Evolutionary conservation across 1,284 basidiomycete genomes (phyloP), one percentile per base, ranked within the genome.

Genomic region (Moesziomyces sp.): DNA sequence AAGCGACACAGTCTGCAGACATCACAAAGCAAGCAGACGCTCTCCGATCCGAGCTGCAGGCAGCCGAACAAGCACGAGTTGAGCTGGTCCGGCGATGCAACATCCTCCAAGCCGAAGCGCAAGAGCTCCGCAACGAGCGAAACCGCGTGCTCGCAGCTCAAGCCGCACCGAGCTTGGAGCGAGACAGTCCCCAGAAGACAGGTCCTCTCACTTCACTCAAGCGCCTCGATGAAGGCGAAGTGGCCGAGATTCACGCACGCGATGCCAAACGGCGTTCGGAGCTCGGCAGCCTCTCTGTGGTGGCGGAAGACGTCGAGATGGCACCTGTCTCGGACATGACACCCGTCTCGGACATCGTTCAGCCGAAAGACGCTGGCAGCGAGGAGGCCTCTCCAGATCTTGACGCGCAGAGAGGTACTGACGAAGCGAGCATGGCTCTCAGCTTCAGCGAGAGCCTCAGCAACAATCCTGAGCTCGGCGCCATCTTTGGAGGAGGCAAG

Each of bases 391-490:
- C n/a, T 58, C 58, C 5, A 40, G 28, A n/a, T 46, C 47, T 5
- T 7, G 26, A 28, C 6, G 26, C 5, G 26, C 26, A 28, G 8
- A 28, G 6, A 7, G 6, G 5, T 45, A 42, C 47, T 13, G 52
- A 30, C 5, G 56, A 58, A 26, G 45, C 40, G 14, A 55, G 48
- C 3, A 45, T 47, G 24, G 55, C 30, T 10, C 30, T 52, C 18
- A 68, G 65, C 45, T 62, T 62, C 33, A 59, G 56, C 40, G 63
- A 63, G 19, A 58, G 58, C 14, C 53, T 63, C 26, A 63, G 47
- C n/a, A 62, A 58, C 56, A 74, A 74, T 56, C 70, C 70, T 2
- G 70, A 74, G 46, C 65, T 74, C 13, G 70, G 69, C 23, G 64
- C 65, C 24, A 68, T 74, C 51, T 74, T 74, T 50, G 59, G 63